These are phyloP conservation scores for Trichomonas gallinae DNA, from an alignment of 208 protist genomes.

Conservation along the genomic window DNA sequence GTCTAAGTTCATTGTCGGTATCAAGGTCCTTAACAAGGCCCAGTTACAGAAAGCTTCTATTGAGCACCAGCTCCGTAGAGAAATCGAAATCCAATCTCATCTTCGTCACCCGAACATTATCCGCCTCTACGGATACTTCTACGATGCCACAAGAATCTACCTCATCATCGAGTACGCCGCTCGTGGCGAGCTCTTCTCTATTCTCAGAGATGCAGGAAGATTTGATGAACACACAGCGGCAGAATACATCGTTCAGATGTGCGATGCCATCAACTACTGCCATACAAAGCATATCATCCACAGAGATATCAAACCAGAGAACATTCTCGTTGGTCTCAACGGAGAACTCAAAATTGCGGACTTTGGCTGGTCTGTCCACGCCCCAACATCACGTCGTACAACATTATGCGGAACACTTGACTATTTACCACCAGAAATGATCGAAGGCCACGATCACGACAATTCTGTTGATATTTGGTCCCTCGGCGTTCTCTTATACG, in stretches of 20 bases:
- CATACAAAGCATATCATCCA: conserved; percentile 78
- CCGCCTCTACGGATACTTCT: conserved; percentile 82
- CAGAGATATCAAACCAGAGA: conserved; percentile 59
- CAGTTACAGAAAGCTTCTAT: conserved; percentile 78
- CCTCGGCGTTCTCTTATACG: conserved; percentile 40
- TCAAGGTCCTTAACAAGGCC: conserved; percentile 64
- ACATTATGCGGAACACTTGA: conserved; percentile 91
- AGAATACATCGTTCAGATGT: conserved; percentile 70
- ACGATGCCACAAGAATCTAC: conserved; percentile 83
- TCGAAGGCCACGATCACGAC: conserved; percentile 40
- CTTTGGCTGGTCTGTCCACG: conserved; percentile 96
- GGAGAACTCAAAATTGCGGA: conserved; percentile 91
- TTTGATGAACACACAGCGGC: conserved; percentile 38
- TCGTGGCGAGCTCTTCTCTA: conserved; percentile 90
- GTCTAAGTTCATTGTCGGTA: conserved; percentile 76
- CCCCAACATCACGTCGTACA: conserved; percentile 60
- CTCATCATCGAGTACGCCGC: conserved; percentile 92
- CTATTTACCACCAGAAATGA: conserved; percentile 90
- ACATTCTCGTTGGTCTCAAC: conserved; percentile 52
- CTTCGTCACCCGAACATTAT: conserved; percentile 78
- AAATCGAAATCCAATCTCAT: conserved; percentile 97
- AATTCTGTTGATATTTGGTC: conserved; percentile 39
- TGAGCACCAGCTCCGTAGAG: conserved; percentile 82
- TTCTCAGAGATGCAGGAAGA: background rate
- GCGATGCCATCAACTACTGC: conserved; percentile 82